These are phyloP conservation scores for Staphylotrichum tortipilum DNA, from an alignment of 495 filamentous ascomycete species.

Conservation along the genomic window DNA sequence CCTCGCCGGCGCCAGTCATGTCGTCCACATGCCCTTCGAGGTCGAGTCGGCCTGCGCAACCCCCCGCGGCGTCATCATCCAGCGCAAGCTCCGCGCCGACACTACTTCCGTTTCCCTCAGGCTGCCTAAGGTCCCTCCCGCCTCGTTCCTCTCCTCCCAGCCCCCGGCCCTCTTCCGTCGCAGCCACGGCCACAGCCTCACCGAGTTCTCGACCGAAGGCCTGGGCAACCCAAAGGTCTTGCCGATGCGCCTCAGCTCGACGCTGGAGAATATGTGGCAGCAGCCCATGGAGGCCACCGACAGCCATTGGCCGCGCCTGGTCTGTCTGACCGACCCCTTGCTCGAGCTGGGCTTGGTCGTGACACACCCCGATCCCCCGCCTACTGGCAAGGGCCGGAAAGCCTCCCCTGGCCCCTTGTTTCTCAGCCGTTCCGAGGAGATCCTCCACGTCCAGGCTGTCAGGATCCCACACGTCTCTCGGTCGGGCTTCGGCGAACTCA, in stretches of 20 bases:
- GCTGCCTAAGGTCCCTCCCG: slow-evolving; percentile 56
- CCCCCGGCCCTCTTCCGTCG: slow-evolving; percentile 38
- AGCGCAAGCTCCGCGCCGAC: slow-evolving; percentile 52
- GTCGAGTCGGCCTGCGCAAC: slow-evolving; percentile 80
- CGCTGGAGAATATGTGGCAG: slow-evolving; percentile 43
- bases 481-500: slow-evolving; percentile 36
- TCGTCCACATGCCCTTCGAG: slow-evolving; percentile 89
- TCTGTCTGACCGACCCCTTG: slow-evolving; percentile 79
- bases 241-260: slow-evolving; percentile 35
- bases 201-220: slow-evolving; percentile 45
- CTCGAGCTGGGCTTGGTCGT: slow-evolving; percentile 80
- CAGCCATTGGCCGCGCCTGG: slow-evolving; percentile 65
- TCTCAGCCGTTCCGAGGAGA: slow-evolving; percentile 63
- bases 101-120: slow-evolving; percentile 37
- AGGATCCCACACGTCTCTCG: slow-evolving; percentile 10
- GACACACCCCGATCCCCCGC: slow-evolving; percentile 32
- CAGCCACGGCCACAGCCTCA: slow-evolving; percentile 31
- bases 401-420: slow-evolving; percentile 21
- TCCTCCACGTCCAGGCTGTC: slow-evolving; percentile 58
- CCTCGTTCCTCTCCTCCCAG: slow-evolving; percentile 68
- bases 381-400: slow-evolving; percentile 12
- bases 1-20: slow-evolving; percentile 77
- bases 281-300: slow-evolving; percentile 36
- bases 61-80: slow-evolving; percentile 72
- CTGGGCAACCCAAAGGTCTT: slow-evolving; percentile 43